A percentile compares a stretch with the other conserved stretches of the same genome.
Conservation (phyloP, 1,284 basidiomycete genomes). For the Trametes polyzona region DNA sequence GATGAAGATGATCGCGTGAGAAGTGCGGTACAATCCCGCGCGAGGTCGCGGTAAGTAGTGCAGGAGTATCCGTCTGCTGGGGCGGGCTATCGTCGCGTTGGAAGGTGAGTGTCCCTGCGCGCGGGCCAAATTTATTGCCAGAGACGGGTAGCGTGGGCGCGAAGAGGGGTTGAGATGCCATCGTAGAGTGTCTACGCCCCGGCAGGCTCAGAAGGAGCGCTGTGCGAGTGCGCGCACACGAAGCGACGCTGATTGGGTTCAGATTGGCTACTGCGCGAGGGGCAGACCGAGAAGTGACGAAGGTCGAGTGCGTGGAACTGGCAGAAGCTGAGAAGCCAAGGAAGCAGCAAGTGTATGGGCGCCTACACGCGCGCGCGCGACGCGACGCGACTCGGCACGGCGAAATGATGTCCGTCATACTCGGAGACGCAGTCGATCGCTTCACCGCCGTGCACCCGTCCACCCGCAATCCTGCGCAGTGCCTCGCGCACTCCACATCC, state of each 20-base stretch:
- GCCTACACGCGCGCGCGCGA: constrained; percentile 14
- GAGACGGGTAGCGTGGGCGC: not conserved
- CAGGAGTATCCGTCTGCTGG: constrained; percentile 59
- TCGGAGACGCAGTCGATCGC: not conserved
- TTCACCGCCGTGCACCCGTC: not conserved
- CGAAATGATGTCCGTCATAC: not conserved
- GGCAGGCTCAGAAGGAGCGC: constrained; percentile 1
- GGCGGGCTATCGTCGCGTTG: constrained; percentile 17
- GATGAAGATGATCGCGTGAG: constrained; percentile 60
- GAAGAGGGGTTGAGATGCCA: constrained; percentile 14
- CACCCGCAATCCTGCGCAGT: constrained; percentile 4
- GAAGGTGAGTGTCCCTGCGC: constrained; percentile 20
- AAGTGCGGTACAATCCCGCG: constrained; percentile 78
- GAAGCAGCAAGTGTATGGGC: too few species aligned
- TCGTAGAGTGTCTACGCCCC: not conserved
- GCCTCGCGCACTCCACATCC: not conserved
- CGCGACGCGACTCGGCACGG: constrained; percentile 19
- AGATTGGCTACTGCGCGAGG: constrained; percentile 1
- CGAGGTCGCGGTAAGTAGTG: constrained; percentile 62
- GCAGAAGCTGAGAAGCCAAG: not conserved
- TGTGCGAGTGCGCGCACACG: not conserved
- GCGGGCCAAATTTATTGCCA: constrained; percentile 26
- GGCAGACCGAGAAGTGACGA: not conserved
- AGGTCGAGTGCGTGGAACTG: not conserved
- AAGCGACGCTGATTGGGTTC: constrained; percentile 1